phyloP scores from a whole-genome alignment of 2,329 filamentous ascomycete genomes.

The Trichoderma semiorbis region DNA sequence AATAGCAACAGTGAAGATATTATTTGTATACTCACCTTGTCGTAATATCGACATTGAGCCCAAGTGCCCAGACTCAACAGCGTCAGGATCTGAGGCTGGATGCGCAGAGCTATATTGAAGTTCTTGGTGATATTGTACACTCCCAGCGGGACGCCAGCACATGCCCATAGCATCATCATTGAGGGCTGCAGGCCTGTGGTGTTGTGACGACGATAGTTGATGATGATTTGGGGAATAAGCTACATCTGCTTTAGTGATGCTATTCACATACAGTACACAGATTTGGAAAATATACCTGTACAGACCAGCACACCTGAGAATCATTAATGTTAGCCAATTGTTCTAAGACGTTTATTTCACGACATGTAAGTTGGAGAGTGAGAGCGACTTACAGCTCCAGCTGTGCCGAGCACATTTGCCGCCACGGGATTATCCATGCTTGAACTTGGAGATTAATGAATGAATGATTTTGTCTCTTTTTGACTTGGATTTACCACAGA shows the following conservation, averaged over 20 bases:
- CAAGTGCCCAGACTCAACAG: constrained; percentile 42
- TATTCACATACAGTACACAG: not conserved
- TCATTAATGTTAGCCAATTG: not conserved
- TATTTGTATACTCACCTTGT: constrained; percentile 31
- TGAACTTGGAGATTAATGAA: not conserved
- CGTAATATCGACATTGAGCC: constrained; percentile 44
- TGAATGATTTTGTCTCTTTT: not conserved
- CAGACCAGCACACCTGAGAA: constrained; percentile 57
- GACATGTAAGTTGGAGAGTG: not conserved
- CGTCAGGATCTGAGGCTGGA: constrained; percentile 44
- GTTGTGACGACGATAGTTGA: constrained; percentile 65
- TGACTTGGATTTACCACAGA: too few species aligned
- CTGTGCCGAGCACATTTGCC: constrained; percentile 56
- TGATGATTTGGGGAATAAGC: constrained; percentile 66
- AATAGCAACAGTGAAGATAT: not conserved
- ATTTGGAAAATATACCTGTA: constrained; percentile 44
- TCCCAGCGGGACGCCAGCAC: constrained; percentile 64
- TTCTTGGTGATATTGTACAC: constrained; percentile 43
- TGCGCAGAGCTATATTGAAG: constrained; percentile 41
- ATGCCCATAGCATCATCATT: constrained; percentile 71
- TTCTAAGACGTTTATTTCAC: too few species aligned
- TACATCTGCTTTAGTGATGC: constrained; percentile 28
- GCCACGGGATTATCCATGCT: constrained; percentile 53
- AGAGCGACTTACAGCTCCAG: constrained; percentile 48
- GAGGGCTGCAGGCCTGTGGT: constrained; percentile 62